Base-by-base conservation (phyloP, 495 filamentous ascomycete genomes). In the Penicillium chermesinum region DNA sequence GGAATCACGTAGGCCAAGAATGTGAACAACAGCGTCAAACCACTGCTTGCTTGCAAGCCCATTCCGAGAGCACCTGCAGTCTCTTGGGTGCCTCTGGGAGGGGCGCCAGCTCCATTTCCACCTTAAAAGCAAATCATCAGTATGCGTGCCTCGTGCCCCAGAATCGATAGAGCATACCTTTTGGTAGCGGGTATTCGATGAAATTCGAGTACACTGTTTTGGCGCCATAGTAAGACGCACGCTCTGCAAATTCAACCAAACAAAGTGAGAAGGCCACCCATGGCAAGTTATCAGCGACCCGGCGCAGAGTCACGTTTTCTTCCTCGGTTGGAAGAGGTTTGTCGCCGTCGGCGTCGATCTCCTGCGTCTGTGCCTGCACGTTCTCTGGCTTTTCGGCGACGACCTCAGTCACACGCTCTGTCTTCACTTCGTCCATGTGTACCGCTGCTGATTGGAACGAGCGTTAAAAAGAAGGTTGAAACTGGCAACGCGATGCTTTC, bases 51-150 rank as follows among this genome's bases (percentile, higher is more conserved):
- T 35, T 80, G 76, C 1, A 77, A 68, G 15, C 84, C 81, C 62
- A 75, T 77, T 20, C 76, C 76, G 21, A 83, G 53, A 1, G 80
- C 81, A 40, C 80, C 80, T 3, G 81, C 76, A 0, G 77, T 79
- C 39, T 76, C 64, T 49, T 82, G 63, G 0, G 70, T 71, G 6
- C 74, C 78, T 13, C 65, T 58, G 2, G 79, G 71, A 27, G 81
- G 80, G 0, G 81, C 80, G 51, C 83, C 83, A 17, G 67, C 76
- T 30, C 82, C 82, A 57, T 84, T 83, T 22, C 82, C 82, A 48
- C 72, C 78, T 64, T n/a, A n/a, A n/a, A n/a, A 20, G 3, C 12
- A 25, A 19, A 14, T 27, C 10, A 7, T 18, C 13, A n/a, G n/a
- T n/a, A n/a, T n/a, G n/a, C n/a, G n/a, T 37, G 35, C 13, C 5